phyloP scores from a whole-genome alignment of 495 filamentous ascomycete species.

The Lepraria neglecta region DNA sequence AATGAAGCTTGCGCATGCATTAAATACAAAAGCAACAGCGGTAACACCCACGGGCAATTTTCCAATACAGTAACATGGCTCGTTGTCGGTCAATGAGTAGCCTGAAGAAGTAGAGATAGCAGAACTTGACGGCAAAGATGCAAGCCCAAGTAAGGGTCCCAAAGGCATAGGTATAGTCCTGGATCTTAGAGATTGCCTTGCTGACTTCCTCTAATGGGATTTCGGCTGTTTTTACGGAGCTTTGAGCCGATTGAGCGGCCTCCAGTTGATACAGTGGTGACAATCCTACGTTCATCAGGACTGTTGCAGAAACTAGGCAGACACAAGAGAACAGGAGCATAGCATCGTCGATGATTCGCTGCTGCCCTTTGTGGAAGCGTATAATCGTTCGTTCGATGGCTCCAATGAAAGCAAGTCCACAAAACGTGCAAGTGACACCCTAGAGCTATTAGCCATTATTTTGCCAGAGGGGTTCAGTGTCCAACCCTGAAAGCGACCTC shows the following conservation, averaged over 20 bases:
- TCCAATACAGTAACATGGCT: constrained; percentile 28
- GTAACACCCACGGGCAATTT: constrained; percentile 23
- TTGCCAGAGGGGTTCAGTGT: no score
- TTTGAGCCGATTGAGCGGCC: neutral
- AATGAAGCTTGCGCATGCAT: constrained; percentile 2
- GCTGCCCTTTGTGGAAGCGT: constrained; percentile 12
- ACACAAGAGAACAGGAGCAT: constrained; percentile 15
- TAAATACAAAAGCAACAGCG: constrained; percentile 13
- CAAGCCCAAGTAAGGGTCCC: constrained; percentile 17
- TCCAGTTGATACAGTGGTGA: constrained; percentile 12
- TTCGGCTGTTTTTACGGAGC: neutral
- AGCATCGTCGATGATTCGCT: constrained; percentile 17
- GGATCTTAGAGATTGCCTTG: constrained; percentile 9
- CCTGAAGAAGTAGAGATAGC: constrained; percentile 33
- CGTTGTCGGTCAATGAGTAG: constrained; percentile 28
- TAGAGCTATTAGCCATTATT: neutral
- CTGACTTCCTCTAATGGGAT: constrained; percentile 7
- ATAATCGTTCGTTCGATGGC: constrained; percentile 16
- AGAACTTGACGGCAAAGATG: constrained; percentile 30
- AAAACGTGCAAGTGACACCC: constrained; percentile 14
- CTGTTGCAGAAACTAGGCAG: constrained; percentile 17
- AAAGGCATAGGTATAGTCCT: constrained; percentile 17
- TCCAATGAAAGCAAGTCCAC: constrained; percentile 14
- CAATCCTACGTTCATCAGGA: constrained; percentile 7
- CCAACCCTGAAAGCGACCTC: no score